Evolutionary conservation across 2,329 filamentous ascomycete genomes (phyloP), one percentile per base, ranked within the genome.

Genomic region (Clarireedia monteithiana): DNA sequence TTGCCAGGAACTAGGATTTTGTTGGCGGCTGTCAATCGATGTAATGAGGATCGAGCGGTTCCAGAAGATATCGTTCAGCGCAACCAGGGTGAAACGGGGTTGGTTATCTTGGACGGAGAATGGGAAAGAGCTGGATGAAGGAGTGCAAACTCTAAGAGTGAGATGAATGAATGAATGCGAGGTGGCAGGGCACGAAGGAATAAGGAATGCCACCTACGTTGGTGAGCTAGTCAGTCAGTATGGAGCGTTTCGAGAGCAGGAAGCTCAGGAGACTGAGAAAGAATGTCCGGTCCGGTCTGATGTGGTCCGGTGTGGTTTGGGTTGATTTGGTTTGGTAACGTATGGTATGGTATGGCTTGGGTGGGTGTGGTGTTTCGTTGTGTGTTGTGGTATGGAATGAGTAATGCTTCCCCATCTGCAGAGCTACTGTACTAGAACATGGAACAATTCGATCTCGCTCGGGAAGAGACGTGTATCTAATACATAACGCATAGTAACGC

Each of bases 51-150:
- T 30, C 40, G 51, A 15, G 44, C 46, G 36, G 30, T 17, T 50
- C 36, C 45, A 49, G 46, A 50, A 48, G 17, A 53, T 23, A n/a
- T 49, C 52, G 44, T 55, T 42, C 52, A 55, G 52, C 52, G 45
- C 20, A 45, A 54, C n/a, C 24, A 26, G 36, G 17, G 46, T 55
- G 42, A 6, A 17, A 50, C 26, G 46, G 17, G 20, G 20, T 26
- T 38, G 14, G 12, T 44, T 34, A 15, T 42, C 49, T 30, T 44
- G 10, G 15, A n/a, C 17, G n/a, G 5, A 24, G 40, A 34, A 44
- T 38, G 24, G 23, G 24, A 20, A 27, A 48, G 20, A n/a, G 27
- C 9, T 12, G 6, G n/a, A 27, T 14, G 30, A 15, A 27, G 46
- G 17, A 26, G 15, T 42, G 38, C 7, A 12, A 30, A 24, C 7